Evolutionary conservation across 1,284 basidiomycete species (phyloP).

Genomic region (Butyriboletus appendiculatus): DNA sequence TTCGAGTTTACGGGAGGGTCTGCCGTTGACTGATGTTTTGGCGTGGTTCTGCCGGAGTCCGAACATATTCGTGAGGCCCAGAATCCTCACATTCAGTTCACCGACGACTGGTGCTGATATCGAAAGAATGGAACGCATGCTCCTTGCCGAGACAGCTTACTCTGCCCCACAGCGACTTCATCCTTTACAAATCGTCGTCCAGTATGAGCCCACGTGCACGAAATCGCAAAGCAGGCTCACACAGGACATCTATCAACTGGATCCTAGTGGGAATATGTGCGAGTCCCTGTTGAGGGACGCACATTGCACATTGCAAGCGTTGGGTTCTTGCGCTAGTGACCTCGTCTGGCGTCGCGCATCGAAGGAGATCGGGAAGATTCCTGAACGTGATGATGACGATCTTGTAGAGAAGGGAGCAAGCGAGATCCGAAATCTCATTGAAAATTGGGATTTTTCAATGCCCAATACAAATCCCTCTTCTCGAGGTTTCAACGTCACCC

Average conservation of each 20-base stretch:
- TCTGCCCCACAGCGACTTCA: constrained; percentile 36
- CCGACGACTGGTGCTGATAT: constrained; percentile 34
- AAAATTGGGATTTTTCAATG: constrained; percentile 59
- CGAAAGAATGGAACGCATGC: constrained; percentile 40
- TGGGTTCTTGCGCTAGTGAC: constrained; percentile 66
- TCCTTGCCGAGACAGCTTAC: constrained; percentile 40
- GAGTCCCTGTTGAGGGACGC: constrained; percentile 47
- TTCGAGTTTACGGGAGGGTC: constrained; percentile 21
- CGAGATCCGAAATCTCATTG: constrained; percentile 44
- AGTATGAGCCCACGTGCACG: constrained; percentile 35
- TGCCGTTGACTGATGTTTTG: constrained; percentile 45
- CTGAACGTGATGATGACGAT: constrained; percentile 38
- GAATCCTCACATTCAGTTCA: constrained; percentile 44
- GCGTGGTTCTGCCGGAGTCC: constrained; percentile 45
- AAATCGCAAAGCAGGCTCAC: constrained; percentile 36
- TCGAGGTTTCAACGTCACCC: constrained; percentile 59
- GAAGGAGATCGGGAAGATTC: constrained; percentile 34
- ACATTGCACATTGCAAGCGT: constrained; percentile 45
- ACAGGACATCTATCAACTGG: constrained; percentile 38
- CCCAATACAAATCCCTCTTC: constrained; percentile 58
- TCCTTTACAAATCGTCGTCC: constrained; percentile 38
- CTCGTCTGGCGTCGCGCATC: constrained; percentile 60
- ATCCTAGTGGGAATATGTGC: constrained; percentile 41
- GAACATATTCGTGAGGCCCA: constrained; percentile 40
- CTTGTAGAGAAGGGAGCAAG: constrained; percentile 21